Conservation (phyloP, 306 rosid species). For the Ormosia semicastrata region DNA sequence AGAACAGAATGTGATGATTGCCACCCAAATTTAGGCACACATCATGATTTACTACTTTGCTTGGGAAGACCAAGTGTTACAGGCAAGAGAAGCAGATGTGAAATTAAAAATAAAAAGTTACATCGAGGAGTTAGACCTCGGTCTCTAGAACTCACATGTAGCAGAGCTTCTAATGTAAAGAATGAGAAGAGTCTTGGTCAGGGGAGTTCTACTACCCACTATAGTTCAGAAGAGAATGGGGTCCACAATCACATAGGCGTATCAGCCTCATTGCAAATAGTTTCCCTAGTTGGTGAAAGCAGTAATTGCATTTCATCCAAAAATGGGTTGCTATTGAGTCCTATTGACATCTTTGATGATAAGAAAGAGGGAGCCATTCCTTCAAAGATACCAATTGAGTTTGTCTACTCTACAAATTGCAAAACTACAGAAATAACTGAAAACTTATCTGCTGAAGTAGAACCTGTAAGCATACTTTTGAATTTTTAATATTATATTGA, state of each 20-base stretch:
- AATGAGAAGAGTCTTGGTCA: conserved; percentile 31
- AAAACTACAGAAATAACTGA: conserved; percentile 32
- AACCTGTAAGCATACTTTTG: conserved; percentile 45
- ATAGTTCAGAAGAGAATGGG: conserved; percentile 29
- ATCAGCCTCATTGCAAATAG: conserved; percentile 16
- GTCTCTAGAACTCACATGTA: conserved; percentile 34
- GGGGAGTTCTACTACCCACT: conserved; percentile 19
- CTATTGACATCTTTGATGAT: conserved; percentile 33
- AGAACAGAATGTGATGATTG: conserved; percentile 29
- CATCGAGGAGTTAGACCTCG: conserved; percentile 31
- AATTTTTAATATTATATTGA: conserved; percentile 2
- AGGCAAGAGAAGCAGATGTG: conserved; percentile 65
- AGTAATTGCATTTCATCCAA: conserved; percentile 37
- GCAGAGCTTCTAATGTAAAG: conserved; percentile 34
- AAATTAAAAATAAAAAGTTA: conserved; percentile 33
- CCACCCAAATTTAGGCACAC: conserved; percentile 31
- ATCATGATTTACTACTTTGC: conserved; percentile 40
- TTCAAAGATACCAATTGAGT: conserved; percentile 22
- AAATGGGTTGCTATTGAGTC: conserved; percentile 30
- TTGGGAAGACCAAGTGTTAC: conserved; percentile 32
- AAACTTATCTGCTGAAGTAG: conserved; percentile 38
- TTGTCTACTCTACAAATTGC: conserved; percentile 27
- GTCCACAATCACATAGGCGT: conserved; percentile 21
- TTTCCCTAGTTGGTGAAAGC: conserved; percentile 29
- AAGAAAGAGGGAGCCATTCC: conserved; percentile 27